A percentile compares a stretch with the other conserved stretches of the same genome.
Conservation (phyloP, 768 basidiomycete genomes). For the Crucibulum laeve region DNA sequence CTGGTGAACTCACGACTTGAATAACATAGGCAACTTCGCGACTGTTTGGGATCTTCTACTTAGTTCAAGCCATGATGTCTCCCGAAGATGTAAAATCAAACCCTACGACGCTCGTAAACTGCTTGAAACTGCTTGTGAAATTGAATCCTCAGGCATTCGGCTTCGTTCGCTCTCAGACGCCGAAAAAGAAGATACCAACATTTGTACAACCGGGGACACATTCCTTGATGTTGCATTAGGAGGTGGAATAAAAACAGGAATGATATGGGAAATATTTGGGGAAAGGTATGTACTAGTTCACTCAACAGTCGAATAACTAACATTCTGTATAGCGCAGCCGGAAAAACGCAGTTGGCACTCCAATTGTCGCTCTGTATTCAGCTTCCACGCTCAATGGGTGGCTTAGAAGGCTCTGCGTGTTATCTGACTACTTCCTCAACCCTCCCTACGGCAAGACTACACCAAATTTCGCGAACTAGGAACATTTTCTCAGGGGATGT, state of each 20-base stretch:
- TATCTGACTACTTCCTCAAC: constrained; percentile 73
- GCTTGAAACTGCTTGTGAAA: constrained; percentile 44
- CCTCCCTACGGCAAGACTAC: constrained; percentile 63
- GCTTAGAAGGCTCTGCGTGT: constrained; percentile 63
- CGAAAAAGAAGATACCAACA: constrained; percentile 31
- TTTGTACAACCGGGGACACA: constrained; percentile 71
- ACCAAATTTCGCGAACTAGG: constrained; percentile 58
- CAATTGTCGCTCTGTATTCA: constrained; percentile 82
- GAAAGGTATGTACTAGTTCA: constrained; percentile 64
- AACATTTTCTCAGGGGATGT: constrained; percentile 36
- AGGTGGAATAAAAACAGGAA: constrained; percentile 75
- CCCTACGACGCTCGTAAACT: constrained; percentile 45
- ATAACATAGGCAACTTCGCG: constrained; percentile 39
- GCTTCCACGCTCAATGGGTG: constrained; percentile 51
- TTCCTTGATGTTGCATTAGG: constrained; percentile 66
- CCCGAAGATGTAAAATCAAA: constrained; percentile 50
- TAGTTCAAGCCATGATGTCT: constrained; percentile 43
- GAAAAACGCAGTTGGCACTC: constrained; percentile 90
- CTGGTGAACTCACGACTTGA: neutral
- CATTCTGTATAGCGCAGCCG: constrained; percentile 66
- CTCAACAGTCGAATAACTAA: neutral
- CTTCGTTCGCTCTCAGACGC: constrained; percentile 38
- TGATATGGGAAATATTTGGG: constrained; percentile 85
- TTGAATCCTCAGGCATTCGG: constrained; percentile 28
- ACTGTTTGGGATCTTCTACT: constrained; percentile 49